Evolutionary conservation across 164 flowering plant genomes (phyloP).

Genomic region (Aristolochia contorta): DNA sequence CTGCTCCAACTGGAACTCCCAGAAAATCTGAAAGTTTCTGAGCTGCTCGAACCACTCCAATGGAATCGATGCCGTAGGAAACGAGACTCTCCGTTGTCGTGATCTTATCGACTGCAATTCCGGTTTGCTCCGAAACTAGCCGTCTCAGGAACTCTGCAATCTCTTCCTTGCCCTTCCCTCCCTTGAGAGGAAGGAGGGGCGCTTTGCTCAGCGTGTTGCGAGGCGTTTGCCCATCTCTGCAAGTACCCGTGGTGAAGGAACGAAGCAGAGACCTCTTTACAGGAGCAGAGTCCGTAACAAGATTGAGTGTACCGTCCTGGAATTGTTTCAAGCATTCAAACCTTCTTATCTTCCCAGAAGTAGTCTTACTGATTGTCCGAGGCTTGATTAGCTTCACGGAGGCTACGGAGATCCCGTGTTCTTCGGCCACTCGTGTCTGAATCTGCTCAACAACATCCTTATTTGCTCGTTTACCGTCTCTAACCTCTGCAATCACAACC

Average conservation of each 20-base stretch:
- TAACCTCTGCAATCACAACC: slow-evolving; percentile 72
- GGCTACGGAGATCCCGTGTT: slow-evolving; percentile 59
- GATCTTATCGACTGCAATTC: slow-evolving; percentile 34
- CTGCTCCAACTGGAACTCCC: slow-evolving; percentile 73
- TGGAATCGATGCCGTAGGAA: slow-evolving; percentile 75
- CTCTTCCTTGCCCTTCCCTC: slow-evolving; percentile 25
- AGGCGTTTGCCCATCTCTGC: slow-evolving; percentile 43
- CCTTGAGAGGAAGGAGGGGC: slow-evolving; percentile 10
- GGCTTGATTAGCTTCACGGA: slow-evolving; percentile 59
- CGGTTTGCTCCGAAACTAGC: slow-evolving; percentile 54
- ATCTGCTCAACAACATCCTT: slow-evolving; percentile 42
- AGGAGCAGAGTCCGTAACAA: slow-evolving; percentile 26
- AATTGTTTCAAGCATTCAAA: slow-evolving; percentile 75
- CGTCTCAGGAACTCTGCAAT: slow-evolving; percentile 46
- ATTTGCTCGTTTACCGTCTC: slow-evolving; percentile 45
- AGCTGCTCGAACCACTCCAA: slow-evolving; percentile 82
- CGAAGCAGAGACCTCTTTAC: slow-evolving; percentile 24
- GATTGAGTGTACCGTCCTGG: slow-evolving; percentile 41
- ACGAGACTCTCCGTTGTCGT: slow-evolving; percentile 48
- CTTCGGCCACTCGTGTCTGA: slow-evolving; percentile 55
- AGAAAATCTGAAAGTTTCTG: slow-evolving; percentile 75
- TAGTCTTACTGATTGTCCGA: slow-evolving; percentile 62
- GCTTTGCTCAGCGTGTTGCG: slow-evolving; percentile 18
- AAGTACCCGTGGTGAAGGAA: slow-evolving; percentile 59
- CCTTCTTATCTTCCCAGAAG: slow-evolving; percentile 75